Conservation (phyloP, 2,329 filamentous ascomycete species). For the Cercospora brassicicola region DNA sequence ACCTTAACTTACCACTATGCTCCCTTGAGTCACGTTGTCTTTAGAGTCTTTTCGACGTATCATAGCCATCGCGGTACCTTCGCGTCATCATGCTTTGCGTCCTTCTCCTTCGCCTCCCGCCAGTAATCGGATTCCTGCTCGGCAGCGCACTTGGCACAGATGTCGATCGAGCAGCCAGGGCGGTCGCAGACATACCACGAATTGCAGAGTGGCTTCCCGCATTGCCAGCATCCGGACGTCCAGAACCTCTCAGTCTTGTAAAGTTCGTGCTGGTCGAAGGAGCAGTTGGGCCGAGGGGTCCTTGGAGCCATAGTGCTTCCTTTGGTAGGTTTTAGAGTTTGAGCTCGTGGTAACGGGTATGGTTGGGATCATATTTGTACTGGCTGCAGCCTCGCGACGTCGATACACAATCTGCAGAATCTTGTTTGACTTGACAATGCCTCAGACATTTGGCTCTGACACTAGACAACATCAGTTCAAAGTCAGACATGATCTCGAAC, state of each 20-base stretch:
- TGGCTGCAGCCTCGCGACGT: neutral
- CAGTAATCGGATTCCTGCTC: neutral
- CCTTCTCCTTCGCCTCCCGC: neutral
- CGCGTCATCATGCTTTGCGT: neutral
- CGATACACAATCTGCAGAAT: neutral
- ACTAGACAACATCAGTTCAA: neutral
- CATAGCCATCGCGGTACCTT: constrained; percentile 7
- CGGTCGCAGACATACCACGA: neutral
- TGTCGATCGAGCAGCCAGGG: neutral
- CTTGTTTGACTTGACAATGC: neutral
- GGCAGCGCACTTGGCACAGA: neutral
- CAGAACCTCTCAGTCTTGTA: neutral
- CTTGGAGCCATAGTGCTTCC: neutral
- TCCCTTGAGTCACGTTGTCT: neutral
- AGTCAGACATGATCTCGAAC: neutral
- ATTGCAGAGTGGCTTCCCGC: neutral
- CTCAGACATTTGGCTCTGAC: neutral
- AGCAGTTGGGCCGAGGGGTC: neutral
- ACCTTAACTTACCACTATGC: neutral
- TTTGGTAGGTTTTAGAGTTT: neutral
- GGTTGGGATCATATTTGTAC: neutral
- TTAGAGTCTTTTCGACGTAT: neutral
- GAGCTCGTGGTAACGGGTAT: neutral
- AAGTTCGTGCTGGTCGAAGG: neutral
- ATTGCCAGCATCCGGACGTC: neutral